Evolutionary conservation across 495 filamentous ascomycete genomes (phyloP).

Genomic region (Neurospora sp.): DNA sequence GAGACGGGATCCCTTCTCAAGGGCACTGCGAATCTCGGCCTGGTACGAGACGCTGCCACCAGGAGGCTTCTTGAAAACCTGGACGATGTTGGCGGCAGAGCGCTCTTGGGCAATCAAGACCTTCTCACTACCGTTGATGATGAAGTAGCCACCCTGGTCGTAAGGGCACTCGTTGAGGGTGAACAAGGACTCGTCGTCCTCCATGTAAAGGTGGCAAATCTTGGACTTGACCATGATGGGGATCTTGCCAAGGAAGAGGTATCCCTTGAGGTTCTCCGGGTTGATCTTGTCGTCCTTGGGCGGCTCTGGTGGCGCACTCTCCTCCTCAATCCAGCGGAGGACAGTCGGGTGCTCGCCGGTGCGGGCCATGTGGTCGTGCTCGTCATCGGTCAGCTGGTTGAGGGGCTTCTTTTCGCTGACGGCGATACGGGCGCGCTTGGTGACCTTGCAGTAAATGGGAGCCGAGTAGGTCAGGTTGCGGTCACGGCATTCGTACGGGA

Average conservation of each 20-base stretch:
- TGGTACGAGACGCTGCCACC: conserved; percentile 82
- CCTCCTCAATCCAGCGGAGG: conserved; percentile 50
- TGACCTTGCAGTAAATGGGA: conserved; percentile 78
- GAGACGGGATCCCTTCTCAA: conserved; percentile 89
- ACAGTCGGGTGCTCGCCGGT: conserved; percentile 42
- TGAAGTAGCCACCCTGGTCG: conserved; percentile 96
- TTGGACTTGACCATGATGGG: conserved; percentile 97
- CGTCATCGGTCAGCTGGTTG: conserved; percentile 52
- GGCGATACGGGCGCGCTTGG: conserved; percentile 68
- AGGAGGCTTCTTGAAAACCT: conserved; percentile 93
- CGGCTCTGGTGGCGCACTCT: conserved; percentile 22
- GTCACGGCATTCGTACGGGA: conserved; percentile 86
- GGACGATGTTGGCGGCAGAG: conserved; percentile 94
- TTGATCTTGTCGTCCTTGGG: not conserved
- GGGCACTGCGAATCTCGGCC: conserved; percentile 90
- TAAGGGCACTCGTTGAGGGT: conserved; percentile 91
- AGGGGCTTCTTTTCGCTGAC: conserved; percentile 59
- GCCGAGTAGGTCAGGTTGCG: conserved; percentile 92
- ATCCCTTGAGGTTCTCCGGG: conserved; percentile 26
- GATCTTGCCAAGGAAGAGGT: conserved; percentile 81
- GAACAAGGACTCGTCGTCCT: conserved; percentile 72
- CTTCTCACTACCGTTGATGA: conserved; percentile 99
- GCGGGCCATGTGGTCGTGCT: conserved; percentile 35
- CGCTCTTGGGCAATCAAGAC: conserved; percentile 96
- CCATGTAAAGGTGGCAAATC: conserved; percentile 75